Percentiles rank a stretch among this genome's conserved stretches.
Evolutionary conservation across 331 rosid genomes (phyloP).

Genomic region (Pyrus hybrid): DNA sequence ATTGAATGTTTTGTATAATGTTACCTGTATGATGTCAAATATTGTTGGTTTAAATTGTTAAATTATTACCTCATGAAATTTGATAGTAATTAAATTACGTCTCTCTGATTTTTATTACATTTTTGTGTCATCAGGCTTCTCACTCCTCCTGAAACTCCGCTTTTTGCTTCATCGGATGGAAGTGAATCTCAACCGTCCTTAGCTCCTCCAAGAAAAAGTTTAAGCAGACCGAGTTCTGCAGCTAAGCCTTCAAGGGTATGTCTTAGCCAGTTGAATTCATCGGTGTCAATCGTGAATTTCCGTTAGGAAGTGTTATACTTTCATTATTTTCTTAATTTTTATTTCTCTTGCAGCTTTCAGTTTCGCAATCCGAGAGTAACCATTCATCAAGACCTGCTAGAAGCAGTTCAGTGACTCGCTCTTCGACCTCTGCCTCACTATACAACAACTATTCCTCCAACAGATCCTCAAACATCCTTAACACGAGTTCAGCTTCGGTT

Average conservation of each 20-base stretch:
- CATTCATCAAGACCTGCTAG: constrained; percentile 65
- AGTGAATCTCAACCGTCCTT: constrained; percentile 42
- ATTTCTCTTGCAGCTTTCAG: constrained; percentile 59
- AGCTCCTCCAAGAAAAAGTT: constrained; percentile 47
- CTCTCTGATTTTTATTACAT: constrained; percentile 9
- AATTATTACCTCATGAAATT: too few relatives aligned
- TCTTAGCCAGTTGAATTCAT: constrained; percentile 1
- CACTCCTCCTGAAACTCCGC: constrained; percentile 95
- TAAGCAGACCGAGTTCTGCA: constrained; percentile 58
- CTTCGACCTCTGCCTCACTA: constrained; percentile 52
- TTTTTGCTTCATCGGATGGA: constrained; percentile 57
- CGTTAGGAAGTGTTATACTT: too few relatives aligned
- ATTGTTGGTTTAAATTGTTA: too few relatives aligned
- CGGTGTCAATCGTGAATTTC: neutral
- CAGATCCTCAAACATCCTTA: constrained; percentile 57
- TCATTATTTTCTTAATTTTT: neutral
- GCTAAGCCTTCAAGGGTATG: constrained; percentile 83
- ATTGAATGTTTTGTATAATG: neutral
- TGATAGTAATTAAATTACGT: too few relatives aligned
- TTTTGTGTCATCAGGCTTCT: constrained; percentile 68
- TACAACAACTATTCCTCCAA: constrained; percentile 62
- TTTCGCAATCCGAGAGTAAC: constrained; percentile 68
- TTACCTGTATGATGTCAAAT: neutral
- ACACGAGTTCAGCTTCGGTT: constrained; percentile 93
- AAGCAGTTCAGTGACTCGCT: constrained; percentile 87